Evolutionary conservation across 495 filamentous ascomycete genomes (phyloP), one percentile per base, ranked within the genome.

Genomic region (Extremus antarcticus): DNA sequence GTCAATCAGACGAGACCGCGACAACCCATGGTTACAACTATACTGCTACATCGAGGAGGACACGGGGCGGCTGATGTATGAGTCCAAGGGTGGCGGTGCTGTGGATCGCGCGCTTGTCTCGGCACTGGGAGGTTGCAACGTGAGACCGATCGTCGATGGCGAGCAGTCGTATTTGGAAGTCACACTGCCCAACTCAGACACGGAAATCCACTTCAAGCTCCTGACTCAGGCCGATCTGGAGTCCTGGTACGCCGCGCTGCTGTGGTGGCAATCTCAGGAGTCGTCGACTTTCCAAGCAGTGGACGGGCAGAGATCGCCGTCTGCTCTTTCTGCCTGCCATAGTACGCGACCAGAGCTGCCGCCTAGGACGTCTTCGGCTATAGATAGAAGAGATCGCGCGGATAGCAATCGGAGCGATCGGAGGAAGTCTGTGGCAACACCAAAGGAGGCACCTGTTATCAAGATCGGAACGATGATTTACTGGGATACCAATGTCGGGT

Each of bases 401-500:
- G 43, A 41, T 16, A 58, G 51, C 49, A 55, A 35, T 21, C 56
- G 53, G 43, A 57, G 53, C 41, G 53, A 56, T 23, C 53, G 81
- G 46, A 73, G 82, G 50, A 82, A 82, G 66, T 85, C 82, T 11
- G 79, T 82, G 50, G 78, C 74, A 52, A 76, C 73, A 39, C 61
- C 71, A 15, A 90, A 85, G 63, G 87, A 90, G 53, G 79, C 82
- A 13, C 81, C 89, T 35, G 95, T 97, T 56, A 99, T 97, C 71
- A 99, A 99, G 66, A 87, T 96, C 50, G 94, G 90, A 40, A 95
- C 90, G 65, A 85, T 97, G 74, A 79, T 90, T 59, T 78, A 90
- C 29, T 97, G 90, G 90, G 85, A 95, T 65, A 85, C 77, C 73
- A 62, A 74, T 70, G 55, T 78, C 70, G 47, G 78, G 70, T 54